Evolutionary conservation across 495 filamentous ascomycete genomes (phyloP), one percentile per base, ranked within the genome.

Genomic region (Cercophora sp.): DNA sequence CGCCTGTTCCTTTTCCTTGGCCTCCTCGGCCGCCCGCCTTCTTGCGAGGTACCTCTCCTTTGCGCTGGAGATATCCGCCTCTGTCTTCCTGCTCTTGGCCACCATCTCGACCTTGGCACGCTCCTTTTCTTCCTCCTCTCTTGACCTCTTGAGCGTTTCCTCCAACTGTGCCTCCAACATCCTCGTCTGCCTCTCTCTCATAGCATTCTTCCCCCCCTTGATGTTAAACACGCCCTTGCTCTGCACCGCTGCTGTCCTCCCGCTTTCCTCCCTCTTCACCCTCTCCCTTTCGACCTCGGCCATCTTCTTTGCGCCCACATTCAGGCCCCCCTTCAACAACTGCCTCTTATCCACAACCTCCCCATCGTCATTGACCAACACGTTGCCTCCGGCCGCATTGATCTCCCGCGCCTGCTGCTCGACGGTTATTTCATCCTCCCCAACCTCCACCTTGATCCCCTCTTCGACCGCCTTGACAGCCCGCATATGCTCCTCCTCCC

Each of bases 291-390:
- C 55, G 10, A 63, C 54, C 42, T 71, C 64, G 19, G 55, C 51
- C 58, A 70, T 72, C 61, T 72, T 73, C 57, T 84, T 86, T 6
- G 84, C 74, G 16, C 77, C 79, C 11, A 96, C 76, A 53, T 98
- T 98, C 34, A 98, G 71, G 36, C 93, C 93, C 9, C 91, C 92
- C 41, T 80, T 85, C 11, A 98, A 78, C 15, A 98, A 70, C 61
- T 96, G 88, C 18, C 92, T 80, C 75, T 96, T 96, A 62, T 98
- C 93, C 16, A 95, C 87, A 3, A 98, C 85, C 62, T 94, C 83
- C 0, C 94, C 93, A 40, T 97, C 93, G 55, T 97, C 93, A 60
- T 96, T 97, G 58, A 95, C 68, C 11, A 82, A 76, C 52, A 96
- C 79, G 11, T 77, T 73, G 4, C 82, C 83, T 2, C 87, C 91